Percentiles rank a stretch among this genome's conserved stretches.
Conservation (phyloP, 345 rosid species). For the Adansonia digitata region DNA sequence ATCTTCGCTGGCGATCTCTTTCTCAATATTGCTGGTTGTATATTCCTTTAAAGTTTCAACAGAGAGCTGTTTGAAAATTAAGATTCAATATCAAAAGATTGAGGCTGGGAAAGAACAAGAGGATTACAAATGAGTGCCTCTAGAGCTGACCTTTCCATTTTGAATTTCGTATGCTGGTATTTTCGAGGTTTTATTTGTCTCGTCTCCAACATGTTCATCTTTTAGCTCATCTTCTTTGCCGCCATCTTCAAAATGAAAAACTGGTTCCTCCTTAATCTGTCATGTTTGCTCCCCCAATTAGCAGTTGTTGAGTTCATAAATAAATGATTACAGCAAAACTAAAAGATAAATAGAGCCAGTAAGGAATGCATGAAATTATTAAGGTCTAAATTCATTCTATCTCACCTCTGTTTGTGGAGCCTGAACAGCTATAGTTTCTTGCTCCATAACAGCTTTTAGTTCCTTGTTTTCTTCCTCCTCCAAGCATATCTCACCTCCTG, state of each 20-base stretch:
- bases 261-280: background rate
- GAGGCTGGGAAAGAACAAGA: background rate
- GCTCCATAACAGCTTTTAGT: background rate
- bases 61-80: background rate
- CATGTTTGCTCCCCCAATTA: background rate
- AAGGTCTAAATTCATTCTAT: background rate
- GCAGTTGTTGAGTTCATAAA: background rate
- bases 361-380: background rate
- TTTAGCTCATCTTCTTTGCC: background rate
- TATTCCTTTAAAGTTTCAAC: background rate
- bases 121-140: background rate
- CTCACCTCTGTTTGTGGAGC: constrained; percentile 6
- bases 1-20: background rate
- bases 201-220: background rate
- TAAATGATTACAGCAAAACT: background rate
- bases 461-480: background rate
- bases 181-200: background rate
- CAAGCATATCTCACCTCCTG: background rate
- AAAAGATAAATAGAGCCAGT: background rate
- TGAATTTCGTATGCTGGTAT: background rate
- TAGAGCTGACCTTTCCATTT: background rate
- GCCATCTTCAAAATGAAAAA: background rate
- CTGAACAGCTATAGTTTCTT: background rate
- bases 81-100: background rate
- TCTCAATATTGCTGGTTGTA: background rate